phyloP scores from a whole-genome alignment of 2,329 filamentous ascomycete species.

The Penicillium sp. region DNA sequence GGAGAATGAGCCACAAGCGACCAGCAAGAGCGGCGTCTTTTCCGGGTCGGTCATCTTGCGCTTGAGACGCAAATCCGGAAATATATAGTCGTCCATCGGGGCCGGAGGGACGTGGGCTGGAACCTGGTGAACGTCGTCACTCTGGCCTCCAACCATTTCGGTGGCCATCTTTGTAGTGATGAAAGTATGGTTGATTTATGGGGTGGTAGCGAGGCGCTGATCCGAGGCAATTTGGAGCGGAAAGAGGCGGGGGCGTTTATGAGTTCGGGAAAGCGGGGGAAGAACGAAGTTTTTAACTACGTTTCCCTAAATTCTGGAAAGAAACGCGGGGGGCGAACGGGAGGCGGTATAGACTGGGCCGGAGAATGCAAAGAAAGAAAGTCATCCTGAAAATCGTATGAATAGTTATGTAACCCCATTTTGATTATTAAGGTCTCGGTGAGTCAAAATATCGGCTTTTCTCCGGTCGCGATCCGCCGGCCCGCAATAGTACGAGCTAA shows the following conservation, averaged over 20 bases:
- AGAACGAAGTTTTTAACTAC: background rate
- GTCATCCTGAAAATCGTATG: background rate
- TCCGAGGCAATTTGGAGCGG: slow-evolving; percentile 3
- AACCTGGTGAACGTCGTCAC: slow-evolving; percentile 29
- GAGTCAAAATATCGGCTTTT: slow-evolving; percentile 17
- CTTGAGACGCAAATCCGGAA: slow-evolving; percentile 47
- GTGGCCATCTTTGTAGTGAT: slow-evolving; percentile 23
- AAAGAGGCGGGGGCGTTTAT: background rate
- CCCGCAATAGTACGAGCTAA: background rate
- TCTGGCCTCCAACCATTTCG: slow-evolving; percentile 27
- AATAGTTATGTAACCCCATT: background rate
- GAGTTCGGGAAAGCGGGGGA: background rate
- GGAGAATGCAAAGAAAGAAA: background rate
- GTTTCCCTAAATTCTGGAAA: background rate
- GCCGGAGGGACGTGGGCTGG: slow-evolving; percentile 25
- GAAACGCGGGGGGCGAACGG: background rate
- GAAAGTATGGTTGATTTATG: background rate
- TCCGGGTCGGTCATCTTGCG: slow-evolving; percentile 48
- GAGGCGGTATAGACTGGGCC: background rate
- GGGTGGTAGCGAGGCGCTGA: background rate
- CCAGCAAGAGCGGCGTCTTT: slow-evolving; percentile 49
- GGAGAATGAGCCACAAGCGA: slow-evolving; percentile 63
- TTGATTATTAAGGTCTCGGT: slow-evolving; percentile 24
- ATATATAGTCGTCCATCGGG: slow-evolving; percentile 43
- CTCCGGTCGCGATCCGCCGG: background rate